Evolutionary conservation across 1,284 basidiomycete genomes (phyloP), one percentile per base, ranked within the genome.

Genomic region (Ustilago cynodontis): DNA sequence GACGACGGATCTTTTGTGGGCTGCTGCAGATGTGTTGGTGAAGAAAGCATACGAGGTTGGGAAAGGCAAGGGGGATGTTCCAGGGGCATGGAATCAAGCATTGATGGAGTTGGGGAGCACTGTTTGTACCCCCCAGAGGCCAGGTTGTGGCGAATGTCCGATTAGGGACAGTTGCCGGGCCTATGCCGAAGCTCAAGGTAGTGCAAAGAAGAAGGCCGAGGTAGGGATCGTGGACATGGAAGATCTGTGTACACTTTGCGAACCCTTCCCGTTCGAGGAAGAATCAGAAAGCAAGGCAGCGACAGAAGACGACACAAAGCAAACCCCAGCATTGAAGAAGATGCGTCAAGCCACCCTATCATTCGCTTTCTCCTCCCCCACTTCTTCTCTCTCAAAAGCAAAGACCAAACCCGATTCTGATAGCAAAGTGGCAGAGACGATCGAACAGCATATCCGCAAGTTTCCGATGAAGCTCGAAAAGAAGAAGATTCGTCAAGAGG

Each of bases 391-490:
- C 28, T 37, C 61, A 18, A 59, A 77, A 33, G 26, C 50, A 29
- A 53, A 60, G 10, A 6, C 52, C 16, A 13, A 28, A 9, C n/a
- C 52, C 1, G 35, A 54, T 24, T 2, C 22, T 31, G 59, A 29
- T n/a, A 28, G 8, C n/a, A 13, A 52, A 31, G n/a, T 29, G 7
- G 35, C 33, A 59, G 31, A 13, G 8, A 39, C 59, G n/a, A 60
- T 72, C 28, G 77, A 76, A 56, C 59, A 50, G 22, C 74, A 79
- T 67, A 92, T 94, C 31, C 92, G 90, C 10, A 87, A 90, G 20
- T 98, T 92, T 85, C 96, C 96, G 0, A 94, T 97, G 93, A 93
- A 92, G 82, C 90, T 89, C 13, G 90, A 91, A 65, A 92, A 93
- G 78, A 95, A 95, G 87, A 93, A 91, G 81, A 90, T 91, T 2